Evolutionary conservation across 2,329 filamentous ascomycete genomes (phyloP), one percentile per base, ranked within the genome.

Genomic region (Fusarium sp.): DNA sequence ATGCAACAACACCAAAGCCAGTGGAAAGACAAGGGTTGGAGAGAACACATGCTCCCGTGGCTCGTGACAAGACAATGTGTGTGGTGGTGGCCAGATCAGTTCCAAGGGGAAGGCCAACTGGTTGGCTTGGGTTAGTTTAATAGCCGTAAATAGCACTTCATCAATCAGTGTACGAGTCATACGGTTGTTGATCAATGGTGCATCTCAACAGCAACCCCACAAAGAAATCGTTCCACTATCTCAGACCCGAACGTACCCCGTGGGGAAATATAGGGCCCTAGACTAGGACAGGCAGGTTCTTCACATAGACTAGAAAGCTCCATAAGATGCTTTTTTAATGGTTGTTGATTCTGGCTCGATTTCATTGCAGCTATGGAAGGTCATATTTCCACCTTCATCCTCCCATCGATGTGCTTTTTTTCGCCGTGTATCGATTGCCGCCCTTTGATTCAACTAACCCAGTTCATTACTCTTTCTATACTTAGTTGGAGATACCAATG

Each of bases 401-500:
- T 20, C 54, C 41, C 27, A 50, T 52, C 16, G 27, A 37, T 50
- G 54, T 37, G 52, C 33, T 27, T 58, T 29, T 29, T 37, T 27
- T 50, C 33, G 37, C 29, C 31, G 20, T 22, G 27, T 63, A 29
- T 45, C 56, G 18, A 29, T 29, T 48, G 45, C 20, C 39, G 57
- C 37, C 31, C 29, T 68, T 68, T 68, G 27, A 20, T 54, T 56
- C 64, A 71, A 65, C 61, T 45, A 48, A 72, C 39, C 66, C 33
- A 16, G 37, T n/a, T n/a, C 8, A 41, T 59, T 65, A 37, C 37
- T 62, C 20, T 45, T 13, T 58, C 18, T 52, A 39, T 64, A 83
- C 37, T 88, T 94, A 95, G 82, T 88, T 87, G 82, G 94, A 92
- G 87, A 97, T 97, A 79, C 95, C 95, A 84, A 97, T 97, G 83